These are phyloP conservation scores for Mycena capillaripes DNA, from an alignment of 768 basidiomycete genomes.

Conservation along the genomic window DNA sequence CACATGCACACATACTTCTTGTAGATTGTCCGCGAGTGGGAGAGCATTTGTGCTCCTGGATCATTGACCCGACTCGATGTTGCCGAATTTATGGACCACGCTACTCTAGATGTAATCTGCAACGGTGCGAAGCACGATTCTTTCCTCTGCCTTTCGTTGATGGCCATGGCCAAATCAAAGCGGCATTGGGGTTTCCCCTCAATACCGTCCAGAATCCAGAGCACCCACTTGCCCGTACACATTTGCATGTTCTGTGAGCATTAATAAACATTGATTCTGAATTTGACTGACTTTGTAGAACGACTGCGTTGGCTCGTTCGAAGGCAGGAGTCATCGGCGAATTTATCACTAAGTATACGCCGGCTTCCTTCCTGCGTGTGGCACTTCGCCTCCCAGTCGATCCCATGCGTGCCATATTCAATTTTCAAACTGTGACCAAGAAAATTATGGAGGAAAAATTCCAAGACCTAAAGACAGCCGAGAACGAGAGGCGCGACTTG, in stretches of 20 bases:
- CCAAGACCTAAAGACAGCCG: not conserved
- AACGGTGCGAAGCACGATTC: not conserved
- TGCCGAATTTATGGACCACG: not conserved
- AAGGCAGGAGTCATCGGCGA: not conserved
- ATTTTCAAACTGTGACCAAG: not conserved
- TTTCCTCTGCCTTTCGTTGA: not conserved
- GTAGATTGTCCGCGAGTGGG: not conserved
- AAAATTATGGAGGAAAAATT: not conserved
- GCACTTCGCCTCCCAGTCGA: not conserved
- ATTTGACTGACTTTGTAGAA: not conserved
- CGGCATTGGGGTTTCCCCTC: not conserved
- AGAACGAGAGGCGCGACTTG: not conserved
- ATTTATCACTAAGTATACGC: not conserved
- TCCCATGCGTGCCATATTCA: not conserved
- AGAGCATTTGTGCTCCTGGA: not conserved
- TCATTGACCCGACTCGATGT: not conserved
- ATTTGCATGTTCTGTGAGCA: not conserved
- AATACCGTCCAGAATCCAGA: not conserved
- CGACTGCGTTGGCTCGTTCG: not conserved
- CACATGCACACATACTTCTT: not conserved
- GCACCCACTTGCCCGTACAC: not conserved
- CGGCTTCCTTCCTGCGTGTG: not conserved
- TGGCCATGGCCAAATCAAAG: not conserved
- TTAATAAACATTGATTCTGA: not conserved
- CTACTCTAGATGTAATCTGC: not conserved